These are phyloP conservation scores for Agrocybe chaxingu DNA, from an alignment of 768 basidiomycete species.

Conservation along the genomic window DNA sequence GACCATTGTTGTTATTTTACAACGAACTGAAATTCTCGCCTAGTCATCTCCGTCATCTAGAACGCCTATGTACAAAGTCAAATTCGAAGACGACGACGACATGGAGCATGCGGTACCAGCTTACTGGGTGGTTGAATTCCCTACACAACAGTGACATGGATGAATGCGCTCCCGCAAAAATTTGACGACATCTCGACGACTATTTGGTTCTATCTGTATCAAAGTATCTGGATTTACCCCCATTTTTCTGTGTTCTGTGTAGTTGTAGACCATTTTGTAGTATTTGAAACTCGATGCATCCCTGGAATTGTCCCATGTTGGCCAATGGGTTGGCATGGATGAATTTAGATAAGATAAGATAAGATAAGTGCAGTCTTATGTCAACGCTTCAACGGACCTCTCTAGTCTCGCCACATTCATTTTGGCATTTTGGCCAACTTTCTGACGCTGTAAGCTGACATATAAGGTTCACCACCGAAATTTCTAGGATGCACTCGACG, in stretches of 20 bases:
- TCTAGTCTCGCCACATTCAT: neutral
- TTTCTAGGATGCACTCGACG: no score
- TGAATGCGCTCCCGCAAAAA: neutral
- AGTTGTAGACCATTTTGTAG: neutral
- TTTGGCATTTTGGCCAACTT: no score
- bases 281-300: neutral
- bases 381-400: neutral
- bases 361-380: neutral
- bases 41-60: conserved; percentile 40
- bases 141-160: conserved; percentile 28
- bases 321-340: no score
- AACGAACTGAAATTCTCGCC: neutral
- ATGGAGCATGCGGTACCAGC: conserved; percentile 77
- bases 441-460: no score
- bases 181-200: neutral
- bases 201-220: conserved; percentile 4
- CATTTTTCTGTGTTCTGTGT: neutral
- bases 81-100: conserved; percentile 88
- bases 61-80: conserved; percentile 67
- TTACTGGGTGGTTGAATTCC: conserved; percentile 82
- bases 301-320: no score
- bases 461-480: no score
- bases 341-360: no score
- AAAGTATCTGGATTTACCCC: neutral
- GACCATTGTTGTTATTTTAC: neutral